phyloP scores from a whole-genome alignment of 805 yeast genomes.

The Yamadazyma takamatsuzukensis region DNA sequence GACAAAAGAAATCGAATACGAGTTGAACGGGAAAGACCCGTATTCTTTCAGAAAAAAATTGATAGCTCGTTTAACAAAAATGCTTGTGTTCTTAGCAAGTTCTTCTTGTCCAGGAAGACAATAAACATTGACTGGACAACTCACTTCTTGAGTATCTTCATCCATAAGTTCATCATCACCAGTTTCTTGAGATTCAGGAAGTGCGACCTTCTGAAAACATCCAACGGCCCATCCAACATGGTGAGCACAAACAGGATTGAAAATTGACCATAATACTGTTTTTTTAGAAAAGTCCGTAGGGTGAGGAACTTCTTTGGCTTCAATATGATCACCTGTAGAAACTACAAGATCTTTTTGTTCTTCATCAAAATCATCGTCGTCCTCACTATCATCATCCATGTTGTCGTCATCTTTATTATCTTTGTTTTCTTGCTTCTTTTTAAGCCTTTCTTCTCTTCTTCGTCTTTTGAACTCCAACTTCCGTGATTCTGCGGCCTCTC shows the following conservation, averaged over 20 bases:
- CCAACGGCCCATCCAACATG: conserved; percentile 96
- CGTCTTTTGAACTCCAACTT: conserved; percentile 10
- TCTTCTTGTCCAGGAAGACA: conserved; percentile 56
- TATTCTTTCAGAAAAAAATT: conserved; percentile 83
- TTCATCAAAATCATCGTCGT: conserved; percentile 44
- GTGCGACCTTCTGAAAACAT: conserved; percentile 64
- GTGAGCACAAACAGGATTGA: conserved; percentile 87
- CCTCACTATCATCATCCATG: conserved; percentile 38
- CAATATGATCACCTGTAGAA: conserved; percentile 66
- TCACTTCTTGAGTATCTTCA: conserved; percentile 20
- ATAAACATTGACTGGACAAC: conserved; percentile 51
- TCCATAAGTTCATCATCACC: conserved; percentile 20
- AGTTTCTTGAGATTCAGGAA: conserved; percentile 42
- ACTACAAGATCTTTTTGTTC: conserved; percentile 53
- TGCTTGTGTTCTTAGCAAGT: conserved; percentile 65
- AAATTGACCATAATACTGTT: conserved; percentile 65
- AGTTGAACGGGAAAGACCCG: conserved; percentile 89
- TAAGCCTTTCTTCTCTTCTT: conserved; percentile 4
- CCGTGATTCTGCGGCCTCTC: conserved; percentile 15
- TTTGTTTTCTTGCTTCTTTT: conserved; percentile 19
- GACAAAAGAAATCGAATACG: conserved; percentile 75
- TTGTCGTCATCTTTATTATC: conserved; percentile 21
- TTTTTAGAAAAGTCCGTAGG: conserved; percentile 73
- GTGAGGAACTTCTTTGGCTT: conserved; percentile 69
- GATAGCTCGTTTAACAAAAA: conserved; percentile 72